Base-by-base conservation (phyloP, 805 yeast genomes). In the Pichia ethanolica region DNA sequence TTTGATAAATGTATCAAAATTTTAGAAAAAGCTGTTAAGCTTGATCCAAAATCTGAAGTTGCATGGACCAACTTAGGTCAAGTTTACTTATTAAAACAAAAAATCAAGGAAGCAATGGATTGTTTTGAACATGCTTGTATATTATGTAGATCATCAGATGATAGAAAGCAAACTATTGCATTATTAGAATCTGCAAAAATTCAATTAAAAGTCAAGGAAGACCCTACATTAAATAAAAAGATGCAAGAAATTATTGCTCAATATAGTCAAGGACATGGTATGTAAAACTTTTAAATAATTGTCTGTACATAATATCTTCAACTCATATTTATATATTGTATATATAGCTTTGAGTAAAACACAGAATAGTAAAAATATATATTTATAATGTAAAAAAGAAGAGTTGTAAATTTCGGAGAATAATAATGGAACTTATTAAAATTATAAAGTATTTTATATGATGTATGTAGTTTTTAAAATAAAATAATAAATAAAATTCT, bases 1-100 rank as follows among this genome's bases (percentile, higher is more conserved):
- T 70, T 78, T 41, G 75, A 71, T 39, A 78, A 76, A 59, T 87
- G 95, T 44, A 79, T 79, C 51, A 73, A 72, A 47, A 70, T 86
- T 53, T 79, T 90, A 64, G 76, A 78, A 58, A 73, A 79, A 63
- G 98, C 98, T 26, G 76, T 83, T 61, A 79, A 82, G 57, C 71
- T 84, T 53, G 99, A 95, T 72, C 89, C 96, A 47, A 83, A 82
- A 66, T 81, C 88, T 46, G 98, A 93, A 66, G 79, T 88, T 56
- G 97, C 96, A 41, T 79, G 87, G 64, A 79, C 89, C 57, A 81
- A 93, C n/a, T 76, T 91, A 58, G 98, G 97, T 44, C 98, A 93
- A 74, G 73, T 89, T 62, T 85, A 81, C 68, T 73, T 93, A 67
- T 95, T 89, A 72, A 79, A 78, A 59, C 91, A 87, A 67, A 78